Evolutionary conservation across 73 alveolate species (phyloP).

Genomic region (Paramecium sonneborni): DNA sequence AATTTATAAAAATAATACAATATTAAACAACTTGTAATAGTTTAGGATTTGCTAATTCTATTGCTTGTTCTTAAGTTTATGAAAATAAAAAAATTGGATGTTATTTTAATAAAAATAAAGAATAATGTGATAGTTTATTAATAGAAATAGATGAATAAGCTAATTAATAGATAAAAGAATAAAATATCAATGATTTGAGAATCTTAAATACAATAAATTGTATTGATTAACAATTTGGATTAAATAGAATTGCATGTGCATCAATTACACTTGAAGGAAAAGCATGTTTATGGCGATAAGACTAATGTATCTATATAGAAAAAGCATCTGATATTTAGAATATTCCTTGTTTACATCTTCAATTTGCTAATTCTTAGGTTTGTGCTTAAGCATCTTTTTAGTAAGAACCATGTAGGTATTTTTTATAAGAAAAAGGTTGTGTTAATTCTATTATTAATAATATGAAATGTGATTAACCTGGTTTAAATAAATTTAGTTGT

Average conservation of each 20-base stretch:
- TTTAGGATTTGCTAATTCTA: background rate
- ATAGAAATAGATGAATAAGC: background rate
- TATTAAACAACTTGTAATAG: background rate
- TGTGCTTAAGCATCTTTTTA: background rate
- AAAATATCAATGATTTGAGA: too few species aligned
- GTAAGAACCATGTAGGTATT: background rate
- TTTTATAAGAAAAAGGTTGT: background rate
- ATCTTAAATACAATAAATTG: background rate
- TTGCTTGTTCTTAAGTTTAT: background rate
- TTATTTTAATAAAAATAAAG: background rate
- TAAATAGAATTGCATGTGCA: background rate
- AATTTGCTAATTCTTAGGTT: background rate
- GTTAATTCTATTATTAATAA: background rate
- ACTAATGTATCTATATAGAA: background rate
- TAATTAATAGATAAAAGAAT: too few species aligned
- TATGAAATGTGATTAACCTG: background rate
- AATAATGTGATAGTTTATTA: background rate
- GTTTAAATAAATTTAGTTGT: background rate
- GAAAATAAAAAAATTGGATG: background rate
- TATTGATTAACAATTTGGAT: background rate
- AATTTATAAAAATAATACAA: background rate
- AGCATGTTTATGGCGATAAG: background rate
- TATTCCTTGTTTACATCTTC: background rate
- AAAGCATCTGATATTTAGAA: too few species aligned
- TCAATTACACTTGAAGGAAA: background rate